Base-by-base conservation (phyloP, 805 yeast genomes). In the Spencermartinsiella europaea region DNA sequence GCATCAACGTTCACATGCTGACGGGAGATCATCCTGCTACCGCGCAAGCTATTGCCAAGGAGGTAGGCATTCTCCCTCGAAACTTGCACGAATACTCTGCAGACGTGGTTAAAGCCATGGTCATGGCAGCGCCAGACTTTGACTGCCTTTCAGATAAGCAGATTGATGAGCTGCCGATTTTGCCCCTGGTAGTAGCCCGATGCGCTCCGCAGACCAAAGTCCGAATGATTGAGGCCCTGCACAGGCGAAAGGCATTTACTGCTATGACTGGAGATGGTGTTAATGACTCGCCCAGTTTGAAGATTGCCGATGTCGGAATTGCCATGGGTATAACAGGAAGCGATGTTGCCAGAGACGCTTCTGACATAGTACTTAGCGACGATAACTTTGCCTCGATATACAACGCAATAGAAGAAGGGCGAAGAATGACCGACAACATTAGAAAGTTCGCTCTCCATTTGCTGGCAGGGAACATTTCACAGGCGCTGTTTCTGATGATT, bases 231-330 rank as follows among this genome's bases (percentile, higher is more conserved):
- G 89, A 84, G 45, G 90, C 91, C 0, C 75, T 70, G 56, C 89
- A 75, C 69, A 80, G 75, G 58, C 77, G 77, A 63, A 66, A 73
- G 52, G 70, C 80, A 60, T 74, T 80, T 65, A 74, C 82, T 65
- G 91, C 91, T 16, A 85, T 84, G 91, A 82, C 88, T 22, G 88
- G 88, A 51, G 91, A 84, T 62, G 91, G 91, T 52, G 90, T 84
- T 38, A 84, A 84, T 62, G 91, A 84, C 61, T 82, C 89, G 1
- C 91, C 91, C 21, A 77, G 85, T 31, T 69, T 84, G 65, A 83
- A 83, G 62, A 79, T 72, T 53, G 83, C 91, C 2, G 89, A 84
- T 64, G 86, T 84, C 47, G 91, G 91, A 54, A 83, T 84, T 63
- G 88, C 91, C 8, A 84, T 84, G 91, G 91, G 91, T 40, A 70